These are phyloP conservation scores for Gyromitra esculenta DNA, from an alignment of 2,329 filamentous ascomycete species.

Conservation along the genomic window DNA sequence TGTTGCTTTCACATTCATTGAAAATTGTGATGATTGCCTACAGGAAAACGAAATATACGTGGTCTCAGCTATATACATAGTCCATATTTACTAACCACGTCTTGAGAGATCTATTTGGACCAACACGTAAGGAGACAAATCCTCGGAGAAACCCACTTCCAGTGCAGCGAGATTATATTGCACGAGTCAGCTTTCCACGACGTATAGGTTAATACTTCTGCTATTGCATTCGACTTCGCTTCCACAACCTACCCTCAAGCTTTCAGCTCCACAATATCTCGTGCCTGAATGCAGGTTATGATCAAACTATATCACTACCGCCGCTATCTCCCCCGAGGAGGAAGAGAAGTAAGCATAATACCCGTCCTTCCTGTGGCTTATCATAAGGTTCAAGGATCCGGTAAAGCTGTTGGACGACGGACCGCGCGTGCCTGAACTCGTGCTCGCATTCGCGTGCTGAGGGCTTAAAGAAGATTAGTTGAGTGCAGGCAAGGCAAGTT, in stretches of 20 bases:
- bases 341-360: conserved; percentile 18
- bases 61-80: not conserved
- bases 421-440: conserved; percentile 45
- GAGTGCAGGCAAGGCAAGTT: conserved; percentile 47
- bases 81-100: not conserved
- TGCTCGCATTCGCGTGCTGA: conserved; percentile 17
- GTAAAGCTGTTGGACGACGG: conserved; percentile 41
- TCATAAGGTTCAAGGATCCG: conserved; percentile 38
- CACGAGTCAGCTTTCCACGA: conserved; percentile 16
- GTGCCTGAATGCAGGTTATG: conserved; percentile 41
- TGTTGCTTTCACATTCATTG: not conserved
- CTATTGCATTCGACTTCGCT: conserved; percentile 23
- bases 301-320: conserved; percentile 12
- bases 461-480: conserved; percentile 18
- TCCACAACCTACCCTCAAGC: conserved; percentile 9
- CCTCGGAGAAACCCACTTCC: conserved; percentile 39
- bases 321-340: conserved; percentile 9
- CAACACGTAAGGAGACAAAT: conserved; percentile 1
- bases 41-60: not conserved
- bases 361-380: conserved; percentile 7
- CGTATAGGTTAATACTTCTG: conserved; percentile 14
- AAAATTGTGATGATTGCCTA: not conserved
- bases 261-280: conserved; percentile 36
- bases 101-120: conserved; percentile 7
- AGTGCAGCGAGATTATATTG: conserved; percentile 9